Evolutionary conservation across 345 rosid species (phyloP), one percentile per base, ranked within the genome.

Genomic region (Ceriops tagal): DNA sequence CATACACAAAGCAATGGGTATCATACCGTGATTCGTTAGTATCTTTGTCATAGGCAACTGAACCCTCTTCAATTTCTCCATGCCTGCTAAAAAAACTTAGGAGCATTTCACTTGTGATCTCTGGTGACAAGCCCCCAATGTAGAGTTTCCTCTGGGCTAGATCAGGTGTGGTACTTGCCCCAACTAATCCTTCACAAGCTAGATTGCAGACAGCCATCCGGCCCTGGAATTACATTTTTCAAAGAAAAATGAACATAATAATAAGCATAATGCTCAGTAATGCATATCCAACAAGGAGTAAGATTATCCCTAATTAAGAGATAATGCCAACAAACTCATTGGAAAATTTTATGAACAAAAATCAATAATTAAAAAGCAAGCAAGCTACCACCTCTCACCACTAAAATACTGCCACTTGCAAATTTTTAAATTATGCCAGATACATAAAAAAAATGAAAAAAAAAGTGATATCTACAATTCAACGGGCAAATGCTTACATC

Each of bases 41-140:
- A 66, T 85, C 88, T 79, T 88, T 88, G 74, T 82, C 87, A 69
- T 88, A 86, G 39, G 90, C 92, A 56, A 88, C 88, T 24, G 86
- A 84, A 49, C 92, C 90, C 80, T 86, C 90, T 77, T 84, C 90
- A 64, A 88, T 88, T 34, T 84, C 87, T 20, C 90, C 90, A 70
- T 85, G 81, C 70, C 83, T 79, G 62, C 75, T 81, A 11, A 86
- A 84, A 74, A 68, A 73, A 55, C 35, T 79, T 10, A 84, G 78
- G 73, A 88, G 78, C 79, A 81, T 64, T 80, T 88, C 92, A 79
- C 81, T 84, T n/a, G 90, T 81, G 53, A 83, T 76, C 19, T 88
- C 86, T 58, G 88, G 86, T 13, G 92, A 79, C 70, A 88, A 73
- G 58, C 86, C 87, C 59, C 92, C 92, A 28, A 86, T 67, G 28